Percentiles rank a stretch among this genome's conserved stretches.
Conservation (phyloP, 176 grass and related monocot species). For the Oryza punctata region DNA sequence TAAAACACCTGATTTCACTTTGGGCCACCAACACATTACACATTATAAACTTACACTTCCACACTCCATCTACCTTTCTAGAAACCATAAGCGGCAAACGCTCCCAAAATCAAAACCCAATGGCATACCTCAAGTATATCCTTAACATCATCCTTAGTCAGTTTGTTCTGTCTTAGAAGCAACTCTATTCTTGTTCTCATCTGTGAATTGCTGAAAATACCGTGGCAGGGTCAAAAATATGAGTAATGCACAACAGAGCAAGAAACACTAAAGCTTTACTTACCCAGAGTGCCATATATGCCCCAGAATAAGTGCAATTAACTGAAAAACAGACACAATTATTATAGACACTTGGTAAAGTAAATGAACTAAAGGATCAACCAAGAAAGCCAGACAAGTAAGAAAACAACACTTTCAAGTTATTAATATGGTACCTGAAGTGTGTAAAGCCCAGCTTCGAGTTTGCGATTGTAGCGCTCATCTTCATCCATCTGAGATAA, state of each 20-base stretch:
- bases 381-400: background rate
- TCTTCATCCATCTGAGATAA: constrained; percentile 88
- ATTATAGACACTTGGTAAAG: constrained; percentile 11
- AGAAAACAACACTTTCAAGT: background rate
- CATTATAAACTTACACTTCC: background rate
- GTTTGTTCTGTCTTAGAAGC: constrained; percentile 91
- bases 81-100: background rate
- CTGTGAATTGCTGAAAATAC: constrained; percentile 62
- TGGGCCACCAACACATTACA: background rate
- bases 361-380: constrained; percentile 24
- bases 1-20: background rate
- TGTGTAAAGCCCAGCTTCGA: constrained; percentile 92
- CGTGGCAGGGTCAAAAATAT: constrained; percentile 10
- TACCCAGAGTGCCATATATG: constrained; percentile 97
- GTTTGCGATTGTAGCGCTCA: constrained; percentile 83
- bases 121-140: constrained; percentile 73
- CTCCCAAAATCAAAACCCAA: background rate
- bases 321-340: constrained; percentile 52
- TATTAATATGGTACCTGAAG: constrained; percentile 67
- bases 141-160: constrained; percentile 85
- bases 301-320: constrained; percentile 87
- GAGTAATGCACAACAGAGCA: background rate
- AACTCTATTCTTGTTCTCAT: constrained; percentile 89
- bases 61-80: background rate
- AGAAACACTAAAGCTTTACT: constrained; percentile 36